Conservation (phyloP, 257 asterid genomes). For the Jacaranda copaia region DNA sequence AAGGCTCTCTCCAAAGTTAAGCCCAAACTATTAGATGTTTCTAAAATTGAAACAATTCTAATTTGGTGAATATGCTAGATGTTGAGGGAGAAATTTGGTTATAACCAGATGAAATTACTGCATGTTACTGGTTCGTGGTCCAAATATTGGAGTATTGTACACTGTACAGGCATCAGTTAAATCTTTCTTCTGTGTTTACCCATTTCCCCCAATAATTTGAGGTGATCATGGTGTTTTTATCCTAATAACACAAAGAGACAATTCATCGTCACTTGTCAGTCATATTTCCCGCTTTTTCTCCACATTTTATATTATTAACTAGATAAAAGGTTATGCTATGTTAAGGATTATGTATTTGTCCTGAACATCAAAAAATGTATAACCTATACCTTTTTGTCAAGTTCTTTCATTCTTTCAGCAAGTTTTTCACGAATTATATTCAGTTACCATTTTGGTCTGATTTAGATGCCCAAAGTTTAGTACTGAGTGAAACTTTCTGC, state of each 20-base stretch:
- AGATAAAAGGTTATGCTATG: neutral
- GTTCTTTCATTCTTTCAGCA: neutral
- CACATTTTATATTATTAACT: too few relatives aligned
- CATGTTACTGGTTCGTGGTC: neutral
- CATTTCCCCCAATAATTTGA: too few relatives aligned
- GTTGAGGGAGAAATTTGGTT: too few relatives aligned
- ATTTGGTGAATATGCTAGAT: neutral
- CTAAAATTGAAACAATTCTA: neutral
- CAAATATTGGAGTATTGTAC: too few relatives aligned
- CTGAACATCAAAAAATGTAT: neutral
- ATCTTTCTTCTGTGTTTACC: too few relatives aligned
- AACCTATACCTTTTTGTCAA: too few relatives aligned
- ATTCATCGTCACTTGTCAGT: too few relatives aligned
- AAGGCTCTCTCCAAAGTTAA: neutral
- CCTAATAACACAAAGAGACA: too few relatives aligned
- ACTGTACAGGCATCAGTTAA: too few relatives aligned
- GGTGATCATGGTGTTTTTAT: too few relatives aligned
- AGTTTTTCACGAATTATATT: too few relatives aligned
- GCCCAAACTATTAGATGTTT: neutral
- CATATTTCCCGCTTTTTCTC: too few relatives aligned
- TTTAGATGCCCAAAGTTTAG: constrained; percentile 24
- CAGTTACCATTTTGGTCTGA: neutral
- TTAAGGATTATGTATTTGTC: neutral
- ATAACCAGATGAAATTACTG: neutral
- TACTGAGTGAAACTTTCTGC: constrained; percentile 30